Conservation (phyloP, 1,284 basidiomycete genomes). For the Ustilago vetiveriae region DNA sequence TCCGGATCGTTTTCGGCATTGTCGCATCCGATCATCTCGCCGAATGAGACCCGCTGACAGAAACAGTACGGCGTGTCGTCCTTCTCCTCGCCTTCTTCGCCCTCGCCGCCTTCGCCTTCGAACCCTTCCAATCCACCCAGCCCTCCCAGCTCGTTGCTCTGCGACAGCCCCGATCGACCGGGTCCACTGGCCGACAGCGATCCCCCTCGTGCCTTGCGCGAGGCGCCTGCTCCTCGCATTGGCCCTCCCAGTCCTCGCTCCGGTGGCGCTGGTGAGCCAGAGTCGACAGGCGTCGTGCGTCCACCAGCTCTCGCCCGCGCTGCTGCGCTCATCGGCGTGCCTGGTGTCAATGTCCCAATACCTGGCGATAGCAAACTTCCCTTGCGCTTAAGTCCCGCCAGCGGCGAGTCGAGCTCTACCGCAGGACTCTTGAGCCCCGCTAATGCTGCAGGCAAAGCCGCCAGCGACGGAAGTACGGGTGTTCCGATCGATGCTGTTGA, state of each 20-base stretch:
- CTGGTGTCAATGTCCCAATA: slow-evolving; percentile 25
- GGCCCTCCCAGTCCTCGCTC: slow-evolving; percentile 35
- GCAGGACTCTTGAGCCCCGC: slow-evolving; percentile 48
- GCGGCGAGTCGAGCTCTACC: slow-evolving; percentile 39
- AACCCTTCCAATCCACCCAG: slow-evolving; percentile 28
- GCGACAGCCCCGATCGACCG: slow-evolving; percentile 35
- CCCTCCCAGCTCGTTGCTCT: slow-evolving; percentile 31
- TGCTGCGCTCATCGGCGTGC: slow-evolving; percentile 38
- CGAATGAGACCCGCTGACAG: slow-evolving; percentile 65
- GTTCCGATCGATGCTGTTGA: slow-evolving; percentile 40
- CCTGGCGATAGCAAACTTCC: slow-evolving; percentile 29
- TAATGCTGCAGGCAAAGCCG: slow-evolving; percentile 36
- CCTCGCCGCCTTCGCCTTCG: slow-evolving; percentile 46
- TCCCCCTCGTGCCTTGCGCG: slow-evolving; percentile 37
- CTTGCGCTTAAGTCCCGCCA: slow-evolving; percentile 40
- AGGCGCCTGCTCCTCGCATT: slow-evolving; percentile 24
- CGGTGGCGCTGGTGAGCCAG: slow-evolving; percentile 42
- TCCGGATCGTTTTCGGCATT: slow-evolving; percentile 55
- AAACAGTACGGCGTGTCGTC: slow-evolving; percentile 66
- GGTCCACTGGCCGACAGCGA: slow-evolving; percentile 33
- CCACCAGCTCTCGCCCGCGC: slow-evolving; percentile 37
- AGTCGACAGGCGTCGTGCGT: slow-evolving; percentile 42
- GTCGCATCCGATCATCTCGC: slow-evolving; percentile 64
- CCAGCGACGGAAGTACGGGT: slow-evolving; percentile 32
- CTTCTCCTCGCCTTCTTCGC: slow-evolving; percentile 52